Evolutionary conservation across 1,284 basidiomycete genomes (phyloP), one percentile per base, ranked within the genome.

Genomic region (Puccinia brachypodii): DNA sequence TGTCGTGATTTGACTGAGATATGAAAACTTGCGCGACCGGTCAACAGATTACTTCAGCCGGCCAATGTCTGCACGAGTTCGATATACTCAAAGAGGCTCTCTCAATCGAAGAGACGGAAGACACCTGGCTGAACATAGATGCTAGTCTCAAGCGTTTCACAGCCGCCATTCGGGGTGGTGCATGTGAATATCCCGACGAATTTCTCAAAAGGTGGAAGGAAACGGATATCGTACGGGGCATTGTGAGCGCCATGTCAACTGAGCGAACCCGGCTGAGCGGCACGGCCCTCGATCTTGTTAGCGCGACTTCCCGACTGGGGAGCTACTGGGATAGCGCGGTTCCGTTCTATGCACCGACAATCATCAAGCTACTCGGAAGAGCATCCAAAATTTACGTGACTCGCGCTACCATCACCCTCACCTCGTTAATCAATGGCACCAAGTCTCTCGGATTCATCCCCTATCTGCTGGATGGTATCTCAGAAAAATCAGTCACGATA

Each of bases 241-340:
- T 80, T 4, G 69, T 28, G 25, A 33, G 44, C 16, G 42, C 82
- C 86, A 86, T 88, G 87, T 89, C 88, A 82, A 94, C 93, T 0
- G 93, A 95, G 85, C 89, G 93, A 22, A 91, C 92, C 28, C 89
- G 92, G 28, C 88, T 95, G 9, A 93, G 92, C n/a, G 91, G 91
- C 0, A 87, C 89, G 44, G 90, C 92, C 14, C 87, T 93, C 33
- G 92, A 94, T 76, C 87, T 93, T 33, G 83, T 95, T 47, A 86
- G 87, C 11, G 85, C 88, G 0, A 86, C 92, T 28, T 90, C 90
- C 33, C 89, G 88, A 0, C 88, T 95, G 8, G 92, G 90, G 31
- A 85, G 87, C 16, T 87, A 88, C 8, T 94, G 94, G 84, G 92
- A 92, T 69, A 89, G 90, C 1, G 88, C 94, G n/a, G 86, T 94